Percentiles rank a stretch among this genome's conserved stretches.
phyloP scores from a whole-genome alignment of 805 yeast species.

The Diddensiella caesifluorescens region DNA sequence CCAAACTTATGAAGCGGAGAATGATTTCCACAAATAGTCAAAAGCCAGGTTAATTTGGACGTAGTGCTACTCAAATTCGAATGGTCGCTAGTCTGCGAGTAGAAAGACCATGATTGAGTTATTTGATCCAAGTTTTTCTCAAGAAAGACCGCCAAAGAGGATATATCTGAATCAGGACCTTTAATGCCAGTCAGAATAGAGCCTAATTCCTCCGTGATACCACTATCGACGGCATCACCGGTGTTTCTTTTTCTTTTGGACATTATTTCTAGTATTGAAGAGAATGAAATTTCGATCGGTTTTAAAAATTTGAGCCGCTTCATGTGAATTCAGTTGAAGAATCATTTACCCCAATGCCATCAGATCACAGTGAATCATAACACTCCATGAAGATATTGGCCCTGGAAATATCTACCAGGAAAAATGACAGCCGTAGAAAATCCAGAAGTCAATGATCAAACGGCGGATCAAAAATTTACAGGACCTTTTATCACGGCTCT shows the following conservation, averaged over 20 bases:
- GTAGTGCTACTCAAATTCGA: conserved; percentile 28
- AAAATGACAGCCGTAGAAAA: background rate
- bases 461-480: conserved; percentile 28
- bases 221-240: conserved; percentile 12
- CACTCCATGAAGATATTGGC: too few species aligned
- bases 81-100: conserved; percentile 31
- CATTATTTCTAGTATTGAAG: too few species aligned
- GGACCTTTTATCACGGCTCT: conserved; percentile 38
- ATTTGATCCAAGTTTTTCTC: conserved; percentile 36
- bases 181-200: background rate
- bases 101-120: conserved; percentile 45
- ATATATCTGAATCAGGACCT: conserved; percentile 3
- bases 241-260: conserved; percentile 17
- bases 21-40: conserved; percentile 39
- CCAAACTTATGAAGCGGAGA: conserved; percentile 26
- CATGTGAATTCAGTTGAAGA: too few species aligned
- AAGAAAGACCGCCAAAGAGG: conserved; percentile 25
- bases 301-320: too few species aligned
- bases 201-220: conserved; percentile 5
- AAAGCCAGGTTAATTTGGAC: conserved; percentile 29
- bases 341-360: too few species aligned
- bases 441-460: background rate
- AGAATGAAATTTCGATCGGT: too few species aligned
- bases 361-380: too few species aligned
- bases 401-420: too few species aligned